A percentile compares a stretch with the other conserved stretches of the same genome.
These are phyloP conservation scores for Magnaporthales sp. DNA, from an alignment of 2,329 filamentous ascomycete genomes.

Conservation along the genomic window DNA sequence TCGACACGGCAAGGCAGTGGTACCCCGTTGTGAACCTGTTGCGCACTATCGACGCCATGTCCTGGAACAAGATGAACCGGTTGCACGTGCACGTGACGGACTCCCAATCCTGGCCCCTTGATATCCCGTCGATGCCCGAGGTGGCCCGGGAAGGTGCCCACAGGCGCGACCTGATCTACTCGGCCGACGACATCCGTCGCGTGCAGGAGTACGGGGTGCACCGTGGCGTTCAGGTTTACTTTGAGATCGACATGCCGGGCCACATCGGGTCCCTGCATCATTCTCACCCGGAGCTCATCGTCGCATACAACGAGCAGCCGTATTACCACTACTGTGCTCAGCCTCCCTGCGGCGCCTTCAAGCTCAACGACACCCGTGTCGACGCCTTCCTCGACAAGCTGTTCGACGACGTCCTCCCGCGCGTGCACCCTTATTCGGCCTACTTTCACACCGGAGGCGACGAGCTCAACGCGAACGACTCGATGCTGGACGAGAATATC, in stretches of 20 bases:
- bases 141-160: slow-evolving; percentile 70
- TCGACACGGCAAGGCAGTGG: slow-evolving; percentile 70
- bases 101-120: slow-evolving; percentile 77
- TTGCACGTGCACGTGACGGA: slow-evolving; percentile 78
- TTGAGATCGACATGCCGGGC: slow-evolving; percentile 76
- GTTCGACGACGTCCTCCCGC: slow-evolving; percentile 68
- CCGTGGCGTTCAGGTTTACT: slow-evolving; percentile 61
- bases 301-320: slow-evolving; percentile 50
- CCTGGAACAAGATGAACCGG: slow-evolving; percentile 76
- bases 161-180: slow-evolving; percentile 57
- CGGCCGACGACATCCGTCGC: slow-evolving; percentile 49
- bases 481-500: slow-evolving; percentile 65
- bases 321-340: slow-evolving; percentile 53
- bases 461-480: slow-evolving; percentile 72
- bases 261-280: slow-evolving; percentile 62
- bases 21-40: slow-evolving; percentile 60
- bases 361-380: slow-evolving; percentile 65
- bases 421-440: slow-evolving; percentile 57
- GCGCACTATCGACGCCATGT: slow-evolving; percentile 65
- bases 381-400: slow-evolving; percentile 63
- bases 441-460: slow-evolving; percentile 87
- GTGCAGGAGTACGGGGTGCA: slow-evolving; percentile 64
- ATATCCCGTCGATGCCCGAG: slow-evolving; percentile 66
- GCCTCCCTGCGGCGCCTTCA: slow-evolving; percentile 61
- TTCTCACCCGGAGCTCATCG: slow-evolving; percentile 62